A percentile compares a stretch with the other conserved stretches of the same genome.
Evolutionary conservation across 1,284 basidiomycete species (phyloP).

Genomic region (Rugiboletus extremiorientalis): DNA sequence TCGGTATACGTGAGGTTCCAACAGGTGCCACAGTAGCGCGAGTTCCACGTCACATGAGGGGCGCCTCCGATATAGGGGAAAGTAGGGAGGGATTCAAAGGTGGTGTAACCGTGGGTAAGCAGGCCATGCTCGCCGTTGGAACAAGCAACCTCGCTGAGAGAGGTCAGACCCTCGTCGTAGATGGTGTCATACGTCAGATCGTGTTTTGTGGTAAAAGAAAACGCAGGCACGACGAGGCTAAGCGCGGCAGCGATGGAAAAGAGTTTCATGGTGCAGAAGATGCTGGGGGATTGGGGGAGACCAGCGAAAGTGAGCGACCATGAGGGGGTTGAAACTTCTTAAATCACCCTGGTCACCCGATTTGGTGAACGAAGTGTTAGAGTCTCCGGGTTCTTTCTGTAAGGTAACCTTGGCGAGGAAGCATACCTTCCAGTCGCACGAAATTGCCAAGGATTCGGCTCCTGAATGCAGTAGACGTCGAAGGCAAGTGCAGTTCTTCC

Average conservation of each 20-base stretch:
- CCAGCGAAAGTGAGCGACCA: background rate
- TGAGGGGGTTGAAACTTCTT: background rate
- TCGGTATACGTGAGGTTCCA: slow-evolving; percentile 35
- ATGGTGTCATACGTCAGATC: slow-evolving; percentile 11
- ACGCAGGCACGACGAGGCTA: slow-evolving; percentile 1
- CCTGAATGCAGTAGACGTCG: background rate
- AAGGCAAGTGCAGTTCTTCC: background rate
- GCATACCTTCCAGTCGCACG: background rate
- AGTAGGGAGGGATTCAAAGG: slow-evolving; percentile 45
- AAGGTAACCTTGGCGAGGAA: background rate
- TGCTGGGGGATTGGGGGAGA: background rate
- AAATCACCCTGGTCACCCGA: background rate
- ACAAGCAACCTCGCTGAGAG: slow-evolving; percentile 45
- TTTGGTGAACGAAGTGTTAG: background rate
- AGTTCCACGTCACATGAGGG: slow-evolving; percentile 32
- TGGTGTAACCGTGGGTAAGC: slow-evolving; percentile 40
- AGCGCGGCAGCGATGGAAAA: background rate
- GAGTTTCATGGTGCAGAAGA: slow-evolving; percentile 14
- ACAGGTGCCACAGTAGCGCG: slow-evolving; percentile 24
- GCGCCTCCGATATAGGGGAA: slow-evolving; percentile 53
- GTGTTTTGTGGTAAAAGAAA: slow-evolving; percentile 13
- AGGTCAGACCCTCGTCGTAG: slow-evolving; percentile 40
- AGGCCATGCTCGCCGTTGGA: slow-evolving; percentile 45
- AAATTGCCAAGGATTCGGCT: background rate
- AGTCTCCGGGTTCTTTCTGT: background rate